Evolutionary conservation across 805 yeast species (phyloP).

Genomic region (Pichia sporocuriosa): DNA sequence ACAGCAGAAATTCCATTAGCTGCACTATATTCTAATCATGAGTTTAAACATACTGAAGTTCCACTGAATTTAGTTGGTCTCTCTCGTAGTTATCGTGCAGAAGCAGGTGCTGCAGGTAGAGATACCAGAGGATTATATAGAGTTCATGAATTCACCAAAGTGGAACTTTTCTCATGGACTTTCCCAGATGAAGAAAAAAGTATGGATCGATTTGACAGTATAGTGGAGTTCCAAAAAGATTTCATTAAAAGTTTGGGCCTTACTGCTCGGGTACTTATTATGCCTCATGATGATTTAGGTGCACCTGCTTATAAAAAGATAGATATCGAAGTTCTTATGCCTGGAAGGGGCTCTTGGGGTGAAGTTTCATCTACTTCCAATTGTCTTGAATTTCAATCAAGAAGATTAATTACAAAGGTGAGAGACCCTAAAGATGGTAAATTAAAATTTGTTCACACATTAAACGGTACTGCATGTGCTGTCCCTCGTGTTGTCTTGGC

Average conservation of each 20-base stretch:
- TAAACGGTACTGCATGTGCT: conserved; percentile 95
- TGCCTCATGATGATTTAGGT: conserved; percentile 90
- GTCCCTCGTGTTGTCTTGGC: conserved; percentile 89
- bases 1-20: conserved; percentile 96
- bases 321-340: conserved; percentile 98
- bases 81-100: conserved; percentile 85
- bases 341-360: conserved; percentile 89
- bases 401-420: conserved; percentile 69
- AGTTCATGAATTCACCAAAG: conserved; percentile 95
- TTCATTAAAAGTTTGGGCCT: conserved; percentile 65
- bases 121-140: conserved; percentile 90
- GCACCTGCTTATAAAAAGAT: conserved; percentile 88
- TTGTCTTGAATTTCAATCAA: conserved; percentile 84
- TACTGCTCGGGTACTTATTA: conserved; percentile 71
- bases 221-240: conserved; percentile 58
- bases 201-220: conserved; percentile 45
- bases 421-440: conserved; percentile 27
- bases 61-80: conserved; percentile 70
- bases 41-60: conserved; percentile 27
- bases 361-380: conserved; percentile 88
- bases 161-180: conserved; percentile 81
- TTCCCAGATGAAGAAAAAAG: conserved; percentile 32
- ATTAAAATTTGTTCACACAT: conserved; percentile 62
- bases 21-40: conserved; percentile 55
- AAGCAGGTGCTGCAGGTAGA: conserved; percentile 93